Evolutionary conservation across 768 basidiomycete species (phyloP), one percentile per base, ranked within the genome.

Genomic region (Punctularia strigosozonata): DNA sequence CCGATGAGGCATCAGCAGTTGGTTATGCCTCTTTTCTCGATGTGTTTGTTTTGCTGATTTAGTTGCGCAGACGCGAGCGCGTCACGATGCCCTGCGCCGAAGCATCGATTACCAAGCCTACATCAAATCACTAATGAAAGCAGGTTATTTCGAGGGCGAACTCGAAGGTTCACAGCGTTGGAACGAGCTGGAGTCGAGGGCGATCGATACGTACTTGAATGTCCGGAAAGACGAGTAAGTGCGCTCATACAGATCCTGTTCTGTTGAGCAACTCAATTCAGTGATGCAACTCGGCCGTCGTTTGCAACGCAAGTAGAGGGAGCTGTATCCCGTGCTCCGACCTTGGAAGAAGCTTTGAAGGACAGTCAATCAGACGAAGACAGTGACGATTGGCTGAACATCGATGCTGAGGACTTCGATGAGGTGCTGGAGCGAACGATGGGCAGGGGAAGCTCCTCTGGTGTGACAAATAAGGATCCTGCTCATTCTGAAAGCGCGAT

Each of bases 331-430:
- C 61, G 59, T 36, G 61, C 18, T 10, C 67, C 6, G 49, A 62
- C 10, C 55, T 57, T 18, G 44, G 53, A 10, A 25, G 48, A 22
- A 15, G 42, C 49, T 10, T 50, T 54, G 36, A 37, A 43, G 7
- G 25, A 50, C 0, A 44, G 55, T 10, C 45, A 52, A 36, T 60
- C 58, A 5, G 58, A 59, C n/a, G 88, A 92, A 52, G 80, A 85
- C 46, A 57, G 67, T 6, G 90, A 94, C 44, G 71, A 71, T 1
- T 99, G 95, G 95, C 63, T 97, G n/a, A 77, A 76, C 37, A 63
- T 97, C 23, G 74, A 87, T 41, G 67, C 75, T 0, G 68, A 77
- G 32, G 73, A 80, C 51, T 75, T 95, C 45, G 90, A 97, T 49
- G 66, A 68, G 8, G 69, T 82, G 59, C 58, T 97, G 37, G 68